These are phyloP conservation scores for Chytridiales sp. DNA, from an alignment of 371 early-diverging fungal genomes.

Conservation along the genomic window DNA sequence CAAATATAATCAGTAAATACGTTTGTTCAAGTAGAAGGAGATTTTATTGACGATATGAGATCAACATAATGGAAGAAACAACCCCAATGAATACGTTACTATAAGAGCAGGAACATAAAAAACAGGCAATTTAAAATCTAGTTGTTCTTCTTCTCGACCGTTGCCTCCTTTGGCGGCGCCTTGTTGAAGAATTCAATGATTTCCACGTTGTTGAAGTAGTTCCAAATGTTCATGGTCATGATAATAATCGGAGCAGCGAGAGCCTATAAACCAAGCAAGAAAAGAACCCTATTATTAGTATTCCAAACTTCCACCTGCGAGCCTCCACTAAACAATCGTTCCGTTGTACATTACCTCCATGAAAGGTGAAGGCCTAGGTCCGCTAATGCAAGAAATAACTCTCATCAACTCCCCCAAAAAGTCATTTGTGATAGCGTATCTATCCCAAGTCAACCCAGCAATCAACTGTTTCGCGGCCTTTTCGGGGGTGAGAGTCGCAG, in stretches of 20 bases:
- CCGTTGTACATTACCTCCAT: conserved; percentile 25
- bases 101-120: too few species aligned
- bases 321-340: not conserved
- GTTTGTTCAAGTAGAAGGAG: too few species aligned
- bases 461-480: conserved; percentile 32
- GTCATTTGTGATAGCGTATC: conserved; percentile 32
- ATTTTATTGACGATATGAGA: too few species aligned
- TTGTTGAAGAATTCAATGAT: conserved; percentile 18
- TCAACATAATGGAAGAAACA: too few species aligned
- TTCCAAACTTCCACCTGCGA: not conserved
- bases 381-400: conserved; percentile 23
- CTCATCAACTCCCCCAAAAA: conserved; percentile 35
- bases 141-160: not conserved
- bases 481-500: conserved; percentile 28
- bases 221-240: conserved; percentile 21
- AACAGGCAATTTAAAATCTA: not conserved
- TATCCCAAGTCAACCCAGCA: conserved; percentile 25
- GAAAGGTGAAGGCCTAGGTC: conserved; percentile 30
- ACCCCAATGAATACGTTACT: too few species aligned
- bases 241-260: conserved; percentile 17
- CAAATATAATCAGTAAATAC: too few species aligned
- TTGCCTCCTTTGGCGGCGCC: not conserved
- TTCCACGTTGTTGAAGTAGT: conserved; percentile 16
- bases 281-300: not conserved
- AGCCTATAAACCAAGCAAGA: conserved; percentile 4